phyloP scores from a whole-genome alignment of 2,329 filamentous ascomycete genomes.

The Epichloe gansuensis region DNA sequence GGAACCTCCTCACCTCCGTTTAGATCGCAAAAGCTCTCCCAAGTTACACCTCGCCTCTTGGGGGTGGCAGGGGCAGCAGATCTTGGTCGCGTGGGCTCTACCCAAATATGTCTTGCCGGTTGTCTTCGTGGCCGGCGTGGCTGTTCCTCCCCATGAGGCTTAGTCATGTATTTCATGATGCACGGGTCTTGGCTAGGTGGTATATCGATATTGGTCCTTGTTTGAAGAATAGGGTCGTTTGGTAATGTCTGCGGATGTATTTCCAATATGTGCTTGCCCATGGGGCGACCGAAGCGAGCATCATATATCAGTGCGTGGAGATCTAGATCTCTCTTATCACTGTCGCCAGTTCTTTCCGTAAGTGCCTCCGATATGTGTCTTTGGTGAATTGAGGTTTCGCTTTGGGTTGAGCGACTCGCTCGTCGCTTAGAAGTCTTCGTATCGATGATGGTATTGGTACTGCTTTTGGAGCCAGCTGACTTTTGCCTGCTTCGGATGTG shows the following conservation, averaged over 20 bases:
- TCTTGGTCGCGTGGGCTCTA: conserved; percentile 11
- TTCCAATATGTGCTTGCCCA: conserved; percentile 21
- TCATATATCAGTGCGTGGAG: conserved; percentile 20
- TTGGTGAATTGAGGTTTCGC: neutral
- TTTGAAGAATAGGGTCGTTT: conserved; percentile 26
- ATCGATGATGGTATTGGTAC: neutral
- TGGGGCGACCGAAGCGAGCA: conserved; percentile 16
- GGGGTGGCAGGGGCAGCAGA: conserved; percentile 5
- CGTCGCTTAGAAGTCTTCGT: neutral
- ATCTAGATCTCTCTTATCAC: conserved; percentile 14
- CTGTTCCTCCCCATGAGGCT: conserved; percentile 4
- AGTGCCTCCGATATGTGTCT: neutral
- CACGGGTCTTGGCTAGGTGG: conserved; percentile 29
- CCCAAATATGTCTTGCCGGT: conserved; percentile 9
- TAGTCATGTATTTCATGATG: conserved; percentile 18
- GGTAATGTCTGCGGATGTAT: conserved; percentile 28
- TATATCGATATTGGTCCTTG: conserved; percentile 14
- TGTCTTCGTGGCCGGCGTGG: conserved; percentile 6
- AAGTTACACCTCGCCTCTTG: conserved; percentile 8
- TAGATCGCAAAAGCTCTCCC: conserved; percentile 15
- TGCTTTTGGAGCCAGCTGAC: conserved; percentile 10
- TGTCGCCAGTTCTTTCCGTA: conserved; percentile 1
- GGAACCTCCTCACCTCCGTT: conserved; percentile 10
- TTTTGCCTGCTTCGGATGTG: conserved; percentile 12
- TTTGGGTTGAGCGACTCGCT: conserved; percentile 5